phyloP scores from a whole-genome alignment of 108 stramenopile species.

The Pelagomonas calceolata region DNA sequence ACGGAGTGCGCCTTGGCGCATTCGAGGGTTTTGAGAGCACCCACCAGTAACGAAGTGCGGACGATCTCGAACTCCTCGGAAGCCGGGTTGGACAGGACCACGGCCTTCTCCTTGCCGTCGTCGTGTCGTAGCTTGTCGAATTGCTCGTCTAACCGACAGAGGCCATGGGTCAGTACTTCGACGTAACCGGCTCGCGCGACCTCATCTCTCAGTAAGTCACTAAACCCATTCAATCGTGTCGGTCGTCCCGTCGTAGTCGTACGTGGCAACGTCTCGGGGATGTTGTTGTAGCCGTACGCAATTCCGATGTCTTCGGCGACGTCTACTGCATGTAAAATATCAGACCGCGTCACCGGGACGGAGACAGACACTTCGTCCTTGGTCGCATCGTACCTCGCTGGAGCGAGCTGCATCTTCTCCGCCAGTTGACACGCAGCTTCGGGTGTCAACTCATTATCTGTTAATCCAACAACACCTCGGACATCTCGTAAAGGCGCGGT shows the following conservation, averaged over 20 bases:
- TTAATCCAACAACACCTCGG: conserved; percentile 20
- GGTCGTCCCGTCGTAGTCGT: conserved; percentile 71
- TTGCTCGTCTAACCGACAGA: conserved; percentile 81
- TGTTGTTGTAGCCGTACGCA: conserved; percentile 98
- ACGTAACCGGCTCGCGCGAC: conserved; percentile 84
- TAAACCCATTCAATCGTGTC: conserved; percentile 73
- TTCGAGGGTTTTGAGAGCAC: conserved; percentile 83
- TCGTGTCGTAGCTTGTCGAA: conserved; percentile 64
- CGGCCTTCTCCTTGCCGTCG: conserved; percentile 42
- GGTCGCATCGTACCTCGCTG: conserved; percentile 50
- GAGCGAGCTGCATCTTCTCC: conserved; percentile 91
- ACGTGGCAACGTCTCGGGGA: conserved; percentile 68
- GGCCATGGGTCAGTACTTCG: conserved; percentile 79
- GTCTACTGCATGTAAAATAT: conserved; percentile 93
- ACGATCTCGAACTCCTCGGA: conserved; percentile 94
- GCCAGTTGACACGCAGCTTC: conserved; percentile 66
- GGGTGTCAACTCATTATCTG: conserved; percentile 43
- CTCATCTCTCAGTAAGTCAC: conserved; percentile 89
- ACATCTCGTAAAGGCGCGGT: conserved; percentile 47
- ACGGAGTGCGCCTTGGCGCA: conserved; percentile 74
- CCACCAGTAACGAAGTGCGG: conserved; percentile 87
- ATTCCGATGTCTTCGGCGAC: conserved; percentile 97
- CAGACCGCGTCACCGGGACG: conserved; percentile 90
- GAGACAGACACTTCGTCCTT: conserved; percentile 47
- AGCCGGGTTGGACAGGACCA: conserved; percentile 86